These are phyloP conservation scores for Penicillium sp. DNA, from an alignment of 2,329 filamentous ascomycete species.

Conservation along the genomic window DNA sequence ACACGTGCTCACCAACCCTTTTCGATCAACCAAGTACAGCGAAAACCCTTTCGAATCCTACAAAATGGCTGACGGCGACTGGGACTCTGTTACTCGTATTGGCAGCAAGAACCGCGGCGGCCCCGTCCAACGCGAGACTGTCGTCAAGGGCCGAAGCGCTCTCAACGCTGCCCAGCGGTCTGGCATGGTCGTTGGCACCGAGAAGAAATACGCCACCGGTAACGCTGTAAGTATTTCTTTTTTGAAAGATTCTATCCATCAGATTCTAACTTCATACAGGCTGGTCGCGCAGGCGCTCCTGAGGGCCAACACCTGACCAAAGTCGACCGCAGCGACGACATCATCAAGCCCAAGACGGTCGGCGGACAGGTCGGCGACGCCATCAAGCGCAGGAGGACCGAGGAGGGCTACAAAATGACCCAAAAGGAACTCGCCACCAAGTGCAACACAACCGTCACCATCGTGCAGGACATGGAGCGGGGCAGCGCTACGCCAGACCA, in stretches of 20 bases:
- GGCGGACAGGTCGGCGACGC: slow-evolving; percentile 75
- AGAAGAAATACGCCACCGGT: slow-evolving; percentile 82
- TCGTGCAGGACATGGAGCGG: slow-evolving; percentile 82
- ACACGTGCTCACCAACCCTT: slow-evolving; percentile 1
- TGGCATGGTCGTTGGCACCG: slow-evolving; percentile 72
- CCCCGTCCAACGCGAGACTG: slow-evolving; percentile 69
- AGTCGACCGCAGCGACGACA: slow-evolving; percentile 95
- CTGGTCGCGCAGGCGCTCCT: slow-evolving; percentile 43
- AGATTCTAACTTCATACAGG: slow-evolving; percentile 26
- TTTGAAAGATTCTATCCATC: slow-evolving; percentile 2
- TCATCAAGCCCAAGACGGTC: slow-evolving; percentile 93
- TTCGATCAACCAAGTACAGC: not conserved
- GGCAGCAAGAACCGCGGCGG: slow-evolving; percentile 76
- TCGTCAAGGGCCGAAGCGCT: slow-evolving; percentile 76
- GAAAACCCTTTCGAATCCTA: slow-evolving; percentile 9
- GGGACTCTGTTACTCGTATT: slow-evolving; percentile 89
- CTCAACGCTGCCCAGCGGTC: slow-evolving; percentile 85
- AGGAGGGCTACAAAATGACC: slow-evolving; percentile 90
- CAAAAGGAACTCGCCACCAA: slow-evolving; percentile 83
- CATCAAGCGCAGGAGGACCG: slow-evolving; percentile 74
- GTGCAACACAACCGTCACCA: slow-evolving; percentile 77
- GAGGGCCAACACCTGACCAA: slow-evolving; percentile 97
- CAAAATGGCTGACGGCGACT: slow-evolving; percentile 62
- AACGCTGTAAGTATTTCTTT: slow-evolving; percentile 65
- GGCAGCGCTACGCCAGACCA: slow-evolving; percentile 76